Conservation (phyloP, 2,329 filamentous ascomycete species). For the Alternaria viburni region DNA sequence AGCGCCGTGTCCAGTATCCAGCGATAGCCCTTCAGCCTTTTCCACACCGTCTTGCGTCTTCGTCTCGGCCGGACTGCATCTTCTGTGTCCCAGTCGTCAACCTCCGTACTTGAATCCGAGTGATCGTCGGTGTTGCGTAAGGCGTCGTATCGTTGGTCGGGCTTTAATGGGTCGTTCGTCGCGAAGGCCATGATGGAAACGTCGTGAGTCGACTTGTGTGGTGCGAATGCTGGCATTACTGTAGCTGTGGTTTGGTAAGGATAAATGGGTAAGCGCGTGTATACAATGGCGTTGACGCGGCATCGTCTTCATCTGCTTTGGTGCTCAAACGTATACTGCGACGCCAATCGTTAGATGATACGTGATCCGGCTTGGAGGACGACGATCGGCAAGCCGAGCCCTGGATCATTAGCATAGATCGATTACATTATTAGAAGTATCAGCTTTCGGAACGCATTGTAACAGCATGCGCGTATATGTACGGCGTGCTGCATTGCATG, state of each 20-base stretch:
- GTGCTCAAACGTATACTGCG: slow-evolving; percentile 29
- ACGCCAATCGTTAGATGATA: slow-evolving; percentile 34
- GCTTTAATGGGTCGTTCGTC: slow-evolving; percentile 19
- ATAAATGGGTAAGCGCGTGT: not conserved
- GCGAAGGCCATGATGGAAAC: slow-evolving; percentile 14
- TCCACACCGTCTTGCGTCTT: slow-evolving; percentile 19
- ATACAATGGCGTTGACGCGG: not conserved
- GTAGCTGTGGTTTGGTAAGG: not conserved
- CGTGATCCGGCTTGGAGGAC: not conserved
- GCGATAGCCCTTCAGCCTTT: slow-evolving; percentile 20
- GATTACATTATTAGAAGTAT: not conserved
- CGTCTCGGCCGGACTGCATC: slow-evolving; percentile 3
- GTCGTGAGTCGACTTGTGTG: slow-evolving; percentile 22
- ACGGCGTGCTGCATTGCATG: not conserved
- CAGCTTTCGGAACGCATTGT: not conserved
- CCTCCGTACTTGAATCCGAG: slow-evolving; percentile 38
- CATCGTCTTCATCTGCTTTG: not conserved
- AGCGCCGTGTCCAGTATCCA: slow-evolving; percentile 40
- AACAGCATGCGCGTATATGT: not conserved
- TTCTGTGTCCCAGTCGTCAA: slow-evolving; percentile 33
- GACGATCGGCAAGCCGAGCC: not conserved
- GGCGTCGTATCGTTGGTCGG: slow-evolving; percentile 31
- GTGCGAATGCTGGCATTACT: slow-evolving; percentile 12
- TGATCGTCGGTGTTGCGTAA: slow-evolving; percentile 27
- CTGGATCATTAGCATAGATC: not conserved